phyloP scores from a whole-genome alignment of 371 early-diverging fungal species.

The Mucor mucedo region DNA sequence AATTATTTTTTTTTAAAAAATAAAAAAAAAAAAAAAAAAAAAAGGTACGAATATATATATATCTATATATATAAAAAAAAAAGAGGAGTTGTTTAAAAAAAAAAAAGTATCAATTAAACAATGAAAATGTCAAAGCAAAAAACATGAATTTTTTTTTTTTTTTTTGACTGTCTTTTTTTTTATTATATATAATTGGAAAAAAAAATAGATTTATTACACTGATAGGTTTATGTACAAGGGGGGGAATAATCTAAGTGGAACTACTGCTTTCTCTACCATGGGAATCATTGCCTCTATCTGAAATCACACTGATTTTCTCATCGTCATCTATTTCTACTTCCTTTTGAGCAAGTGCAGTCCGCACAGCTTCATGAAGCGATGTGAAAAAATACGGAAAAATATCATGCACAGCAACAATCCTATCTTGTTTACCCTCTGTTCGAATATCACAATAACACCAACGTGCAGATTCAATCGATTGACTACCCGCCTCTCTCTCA shows the following conservation, averaged over 20 bases:
- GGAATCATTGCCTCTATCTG: slow-evolving; percentile 12
- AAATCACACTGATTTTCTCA: slow-evolving; percentile 12
- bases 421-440: slow-evolving; percentile 15
- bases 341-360: slow-evolving; percentile 24
- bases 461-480: slow-evolving; percentile 27
- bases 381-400: slow-evolving; percentile 40
- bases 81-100: background rate
- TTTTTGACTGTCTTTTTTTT: no score
- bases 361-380: slow-evolving; percentile 33
- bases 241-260: background rate
- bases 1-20: background rate
- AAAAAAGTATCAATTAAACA: background rate
- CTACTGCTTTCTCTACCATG: background rate
- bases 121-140: background rate
- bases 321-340: background rate
- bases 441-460: slow-evolving; percentile 23
- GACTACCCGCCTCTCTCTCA: background rate
- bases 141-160: no score
- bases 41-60: background rate
- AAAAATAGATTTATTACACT: no score
- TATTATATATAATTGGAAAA: no score
- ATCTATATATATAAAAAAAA: no score
- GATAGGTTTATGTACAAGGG: background rate
- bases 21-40: background rate
- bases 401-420: slow-evolving; percentile 25